Evolutionary conservation across 192 early-diverging fungal genomes (phyloP).

Genomic region (Linnemannia zychae): DNA sequence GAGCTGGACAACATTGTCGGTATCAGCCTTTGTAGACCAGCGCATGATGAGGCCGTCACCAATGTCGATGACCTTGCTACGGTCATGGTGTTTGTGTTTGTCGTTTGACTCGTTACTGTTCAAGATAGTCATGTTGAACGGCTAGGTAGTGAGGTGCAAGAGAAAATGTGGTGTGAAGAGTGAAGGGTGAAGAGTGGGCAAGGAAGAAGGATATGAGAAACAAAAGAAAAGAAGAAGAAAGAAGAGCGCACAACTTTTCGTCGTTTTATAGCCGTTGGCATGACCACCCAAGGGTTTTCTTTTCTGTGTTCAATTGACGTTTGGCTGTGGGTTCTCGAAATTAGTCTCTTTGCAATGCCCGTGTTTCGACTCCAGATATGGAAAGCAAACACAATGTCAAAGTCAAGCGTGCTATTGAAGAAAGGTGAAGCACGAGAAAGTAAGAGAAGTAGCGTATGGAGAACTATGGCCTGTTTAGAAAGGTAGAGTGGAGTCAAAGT

Average conservation of each 20-base stretch:
- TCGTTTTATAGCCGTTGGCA: background rate
- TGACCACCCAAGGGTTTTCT: too few relatives aligned
- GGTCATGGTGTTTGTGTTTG: background rate
- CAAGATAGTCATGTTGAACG: background rate
- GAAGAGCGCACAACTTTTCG: background rate
- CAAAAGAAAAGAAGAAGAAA: too few relatives aligned
- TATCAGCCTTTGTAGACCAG: slow-evolving; percentile 46
- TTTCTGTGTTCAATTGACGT: too few relatives aligned
- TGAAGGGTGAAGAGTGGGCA: background rate
- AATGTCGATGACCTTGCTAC: slow-evolving; percentile 33
- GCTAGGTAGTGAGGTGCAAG: background rate
- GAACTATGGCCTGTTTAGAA: too few relatives aligned
- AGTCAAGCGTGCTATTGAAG: background rate
- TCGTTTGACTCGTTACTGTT: background rate
- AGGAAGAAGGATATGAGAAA: background rate
- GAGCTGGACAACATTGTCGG: slow-evolving; percentile 21
- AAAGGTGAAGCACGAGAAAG: background rate
- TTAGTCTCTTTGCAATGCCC: background rate
- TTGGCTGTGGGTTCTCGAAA: background rate
- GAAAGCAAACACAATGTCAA: background rate
- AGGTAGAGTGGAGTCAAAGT: too few relatives aligned
- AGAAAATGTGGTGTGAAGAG: background rate
- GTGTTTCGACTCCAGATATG: background rate
- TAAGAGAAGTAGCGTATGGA: background rate
- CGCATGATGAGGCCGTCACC: slow-evolving; percentile 41